Evolutionary conservation across 768 basidiomycete species (phyloP).

Genomic region (Boletus subcaerulescens): DNA sequence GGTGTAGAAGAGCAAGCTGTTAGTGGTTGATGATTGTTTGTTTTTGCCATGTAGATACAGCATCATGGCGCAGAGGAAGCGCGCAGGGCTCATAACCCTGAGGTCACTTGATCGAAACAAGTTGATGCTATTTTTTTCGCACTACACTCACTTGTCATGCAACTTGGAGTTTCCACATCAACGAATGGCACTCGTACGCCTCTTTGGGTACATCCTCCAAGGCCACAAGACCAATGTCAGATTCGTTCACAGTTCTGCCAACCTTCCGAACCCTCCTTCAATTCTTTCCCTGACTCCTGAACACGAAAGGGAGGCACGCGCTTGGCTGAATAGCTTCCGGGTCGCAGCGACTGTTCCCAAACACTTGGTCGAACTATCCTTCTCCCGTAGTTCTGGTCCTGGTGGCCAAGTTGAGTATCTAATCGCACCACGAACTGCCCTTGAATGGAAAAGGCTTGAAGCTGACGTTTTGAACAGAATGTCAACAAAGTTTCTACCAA

Average conservation of each 20-base stretch:
- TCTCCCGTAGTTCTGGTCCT: constrained; percentile 79
- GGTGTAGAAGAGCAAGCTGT: too few species aligned
- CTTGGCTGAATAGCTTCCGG: constrained; percentile 54
- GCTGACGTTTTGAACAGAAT: constrained; percentile 46
- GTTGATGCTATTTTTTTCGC: constrained; percentile 35
- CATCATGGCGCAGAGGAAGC: constrained; percentile 49
- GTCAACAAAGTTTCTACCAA: constrained; percentile 92
- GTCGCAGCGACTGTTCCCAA: constrained; percentile 13
- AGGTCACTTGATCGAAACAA: constrained; percentile 49
- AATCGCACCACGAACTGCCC: neutral
- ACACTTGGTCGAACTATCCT: constrained; percentile 55
- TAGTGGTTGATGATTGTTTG: too few species aligned
- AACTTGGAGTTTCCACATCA: too few species aligned
- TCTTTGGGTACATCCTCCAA: neutral
- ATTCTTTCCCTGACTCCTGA: constrained; percentile 35
- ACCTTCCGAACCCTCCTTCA: constrained; percentile 45
- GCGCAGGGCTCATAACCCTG: constrained; percentile 50
- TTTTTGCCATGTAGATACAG: constrained; percentile 10
- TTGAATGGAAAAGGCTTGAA: neutral
- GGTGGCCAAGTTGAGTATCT: constrained; percentile 66
- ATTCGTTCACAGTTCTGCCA: constrained; percentile 28
- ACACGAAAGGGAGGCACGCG: constrained; percentile 46
- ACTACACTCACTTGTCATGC: too few species aligned
- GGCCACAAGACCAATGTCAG: neutral
- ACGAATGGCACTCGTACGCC: neutral